Percentiles rank a stretch among this genome's conserved stretches.
These are phyloP conservation scores for Amyloporia xantha DNA, from an alignment of 768 basidiomycete species.

Conservation along the genomic window DNA sequence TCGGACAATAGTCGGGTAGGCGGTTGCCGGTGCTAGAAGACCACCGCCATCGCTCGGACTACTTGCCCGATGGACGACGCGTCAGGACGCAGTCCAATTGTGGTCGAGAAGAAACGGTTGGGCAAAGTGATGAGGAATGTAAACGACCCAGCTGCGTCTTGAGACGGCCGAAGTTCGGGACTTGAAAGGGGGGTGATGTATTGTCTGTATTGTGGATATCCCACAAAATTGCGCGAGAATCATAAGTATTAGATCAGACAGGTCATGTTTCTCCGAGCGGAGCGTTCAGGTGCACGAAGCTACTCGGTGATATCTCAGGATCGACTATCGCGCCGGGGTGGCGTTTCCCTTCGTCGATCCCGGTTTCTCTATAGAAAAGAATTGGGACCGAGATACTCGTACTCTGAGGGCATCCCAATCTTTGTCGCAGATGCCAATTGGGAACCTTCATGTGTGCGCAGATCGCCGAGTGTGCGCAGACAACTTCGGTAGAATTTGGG, in stretches of 20 bases:
- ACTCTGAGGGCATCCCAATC: not conserved
- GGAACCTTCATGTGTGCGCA: no score
- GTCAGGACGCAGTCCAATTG: no score
- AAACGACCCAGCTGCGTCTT: no score
- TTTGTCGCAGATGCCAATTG: no score
- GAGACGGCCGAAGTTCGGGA: not conserved
- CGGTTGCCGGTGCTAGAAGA: conserved; percentile 3
- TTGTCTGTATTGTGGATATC: not conserved
- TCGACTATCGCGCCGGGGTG: not conserved
- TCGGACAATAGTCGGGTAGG: not conserved
- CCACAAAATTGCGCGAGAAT: not conserved
- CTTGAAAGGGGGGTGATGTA: not conserved
- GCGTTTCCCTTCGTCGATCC: not conserved
- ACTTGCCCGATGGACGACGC: no score
- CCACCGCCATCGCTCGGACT: not conserved
- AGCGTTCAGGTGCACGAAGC: not conserved
- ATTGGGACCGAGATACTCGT: not conserved
- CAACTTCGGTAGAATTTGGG: not conserved
- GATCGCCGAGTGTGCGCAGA: not conserved
- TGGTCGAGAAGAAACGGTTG: no score
- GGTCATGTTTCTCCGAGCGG: not conserved
- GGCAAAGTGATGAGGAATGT: no score
- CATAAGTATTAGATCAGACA: not conserved
- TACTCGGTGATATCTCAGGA: not conserved
- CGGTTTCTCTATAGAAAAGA: not conserved